A percentile compares a stretch with the other conserved stretches of the same genome.
Evolutionary conservation across 306 rosid species (phyloP).

Genomic region (Comarum palustre): DNA sequence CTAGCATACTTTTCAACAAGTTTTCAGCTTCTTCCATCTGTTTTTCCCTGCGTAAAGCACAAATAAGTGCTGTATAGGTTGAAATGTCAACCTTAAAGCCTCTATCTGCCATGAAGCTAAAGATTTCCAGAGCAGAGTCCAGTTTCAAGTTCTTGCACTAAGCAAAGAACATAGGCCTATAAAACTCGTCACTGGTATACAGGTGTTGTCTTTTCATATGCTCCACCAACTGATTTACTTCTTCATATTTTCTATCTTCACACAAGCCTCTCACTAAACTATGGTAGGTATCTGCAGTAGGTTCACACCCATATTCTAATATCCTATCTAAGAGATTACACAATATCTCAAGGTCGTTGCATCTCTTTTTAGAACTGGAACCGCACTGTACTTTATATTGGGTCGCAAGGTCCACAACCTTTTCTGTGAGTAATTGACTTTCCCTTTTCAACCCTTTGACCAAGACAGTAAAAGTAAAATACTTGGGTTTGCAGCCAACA

Average conservation of each 20-base stretch:
- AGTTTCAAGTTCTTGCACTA: conserved; percentile 30
- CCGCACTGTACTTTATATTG: conserved; percentile 22
- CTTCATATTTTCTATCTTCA: conserved; percentile 33
- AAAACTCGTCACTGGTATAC: conserved; percentile 31
- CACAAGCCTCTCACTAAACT: conserved; percentile 43
- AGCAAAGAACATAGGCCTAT: conserved; percentile 26
- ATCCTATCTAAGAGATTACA: conserved; percentile 35
- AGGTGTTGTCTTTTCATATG: conserved; percentile 37
- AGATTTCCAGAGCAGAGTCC: conserved; percentile 36
- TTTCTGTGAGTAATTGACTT: conserved; percentile 22
- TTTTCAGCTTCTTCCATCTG: conserved; percentile 36
- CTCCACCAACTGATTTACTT: conserved; percentile 29
- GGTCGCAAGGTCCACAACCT: conserved; percentile 29
- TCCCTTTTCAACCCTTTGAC: conserved; percentile 39
- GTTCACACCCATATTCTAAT: conserved; percentile 29
- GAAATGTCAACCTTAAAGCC: conserved; percentile 25
- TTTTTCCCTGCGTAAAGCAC: conserved; percentile 34
- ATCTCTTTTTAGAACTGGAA: conserved; percentile 24
- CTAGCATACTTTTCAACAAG: conserved; percentile 37
- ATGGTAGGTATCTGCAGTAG: conserved; percentile 34
- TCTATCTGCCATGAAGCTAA: conserved; percentile 26
- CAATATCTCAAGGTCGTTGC: conserved; percentile 5
- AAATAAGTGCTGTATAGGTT: conserved; percentile 35
- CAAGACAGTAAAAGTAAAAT: conserved; percentile 31
- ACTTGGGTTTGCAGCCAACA: conserved; percentile 40